A percentile compares a stretch with the other conserved stretches of the same genome.
These are phyloP conservation scores for Chalaropsis ovoidea DNA, from an alignment of 2,329 filamentous ascomycete species.

Conservation along the genomic window DNA sequence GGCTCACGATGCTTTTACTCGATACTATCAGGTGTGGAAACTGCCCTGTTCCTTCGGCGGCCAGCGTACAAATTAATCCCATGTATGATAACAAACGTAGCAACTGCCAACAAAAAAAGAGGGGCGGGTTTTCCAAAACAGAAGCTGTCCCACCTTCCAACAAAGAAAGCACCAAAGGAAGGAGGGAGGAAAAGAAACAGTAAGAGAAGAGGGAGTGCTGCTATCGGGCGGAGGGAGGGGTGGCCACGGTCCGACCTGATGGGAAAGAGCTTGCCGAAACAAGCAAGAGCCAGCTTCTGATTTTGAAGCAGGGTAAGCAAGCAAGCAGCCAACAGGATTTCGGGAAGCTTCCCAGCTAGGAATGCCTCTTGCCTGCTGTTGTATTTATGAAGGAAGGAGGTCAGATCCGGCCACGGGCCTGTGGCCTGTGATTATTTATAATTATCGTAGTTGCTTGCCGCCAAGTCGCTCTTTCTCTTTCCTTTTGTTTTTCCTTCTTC, in stretches of 20 bases:
- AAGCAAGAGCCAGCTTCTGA: slow-evolving; percentile 18
- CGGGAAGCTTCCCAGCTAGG: not conserved
- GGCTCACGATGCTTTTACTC: slow-evolving; percentile 14
- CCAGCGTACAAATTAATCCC: not conserved
- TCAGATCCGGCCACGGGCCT: slow-evolving; percentile 7
- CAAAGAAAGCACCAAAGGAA: not conserved
- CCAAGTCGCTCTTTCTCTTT: not conserved
- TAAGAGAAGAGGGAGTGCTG: not conserved
- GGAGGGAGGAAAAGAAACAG: not conserved
- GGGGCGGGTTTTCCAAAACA: not conserved
- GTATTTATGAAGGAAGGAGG: not conserved
- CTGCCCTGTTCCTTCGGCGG: not conserved
- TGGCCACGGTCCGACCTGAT: slow-evolving; percentile 9
- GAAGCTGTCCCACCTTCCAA: slow-evolving; percentile 11
- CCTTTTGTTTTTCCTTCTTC: not conserved
- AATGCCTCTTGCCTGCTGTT: not conserved
- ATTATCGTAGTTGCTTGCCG: slow-evolving; percentile 2
- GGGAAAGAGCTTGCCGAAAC: slow-evolving; percentile 15
- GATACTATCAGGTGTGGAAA: slow-evolving; percentile 20
- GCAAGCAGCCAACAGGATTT: not conserved
- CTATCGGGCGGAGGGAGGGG: slow-evolving; percentile 17
- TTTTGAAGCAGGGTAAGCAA: slow-evolving; percentile 2
- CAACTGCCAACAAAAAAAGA: slow-evolving; percentile 4
- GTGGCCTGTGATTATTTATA: slow-evolving; percentile 9
- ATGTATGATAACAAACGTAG: slow-evolving; percentile 7